A percentile compares a stretch with the other conserved stretches of the same genome.
Conservation (phyloP, 352 stramenopile species). For the Globisporangium radiosum region DNA sequence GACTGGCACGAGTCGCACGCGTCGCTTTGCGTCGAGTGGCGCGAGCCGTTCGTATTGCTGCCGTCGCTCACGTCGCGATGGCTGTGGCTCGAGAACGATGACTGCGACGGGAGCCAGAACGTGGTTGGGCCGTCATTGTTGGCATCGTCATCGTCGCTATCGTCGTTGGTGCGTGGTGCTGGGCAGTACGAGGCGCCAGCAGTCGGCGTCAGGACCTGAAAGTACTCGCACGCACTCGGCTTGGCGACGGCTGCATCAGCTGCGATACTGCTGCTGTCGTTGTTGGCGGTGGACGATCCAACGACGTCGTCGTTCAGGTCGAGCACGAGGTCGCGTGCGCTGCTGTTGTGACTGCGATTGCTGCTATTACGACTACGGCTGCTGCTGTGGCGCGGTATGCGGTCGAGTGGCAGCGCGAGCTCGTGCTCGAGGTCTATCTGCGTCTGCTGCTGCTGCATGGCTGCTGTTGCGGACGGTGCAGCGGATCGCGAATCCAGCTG, state of each 20-base stretch:
- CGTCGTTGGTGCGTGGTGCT: too few relatives aligned
- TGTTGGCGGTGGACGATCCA: too few relatives aligned
- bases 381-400: background rate
- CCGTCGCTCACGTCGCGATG: constrained; percentile 13
- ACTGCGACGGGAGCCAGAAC: constrained; percentile 13
- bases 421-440: background rate
- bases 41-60: constrained; percentile 14
- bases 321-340: background rate
- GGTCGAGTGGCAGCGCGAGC: constrained; percentile 1
- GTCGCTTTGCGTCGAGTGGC: constrained; percentile 15
- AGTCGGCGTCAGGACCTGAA: constrained; percentile 10
- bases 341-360: background rate
- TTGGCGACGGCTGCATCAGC: background rate
- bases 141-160: background rate
- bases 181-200: constrained; percentile 1
- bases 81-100: constrained; percentile 15
- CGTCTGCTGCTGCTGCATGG: too few relatives aligned
- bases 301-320: background rate
- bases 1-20: constrained; percentile 5
- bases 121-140: background rate
- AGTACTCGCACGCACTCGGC: constrained; percentile 8
- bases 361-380: background rate
- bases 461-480: too few relatives aligned
- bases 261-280: too few relatives aligned
- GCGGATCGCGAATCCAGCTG: too few relatives aligned